Conservation (phyloP, 2,329 filamentous ascomycete genomes). For the Diaporthe eres region DNA sequence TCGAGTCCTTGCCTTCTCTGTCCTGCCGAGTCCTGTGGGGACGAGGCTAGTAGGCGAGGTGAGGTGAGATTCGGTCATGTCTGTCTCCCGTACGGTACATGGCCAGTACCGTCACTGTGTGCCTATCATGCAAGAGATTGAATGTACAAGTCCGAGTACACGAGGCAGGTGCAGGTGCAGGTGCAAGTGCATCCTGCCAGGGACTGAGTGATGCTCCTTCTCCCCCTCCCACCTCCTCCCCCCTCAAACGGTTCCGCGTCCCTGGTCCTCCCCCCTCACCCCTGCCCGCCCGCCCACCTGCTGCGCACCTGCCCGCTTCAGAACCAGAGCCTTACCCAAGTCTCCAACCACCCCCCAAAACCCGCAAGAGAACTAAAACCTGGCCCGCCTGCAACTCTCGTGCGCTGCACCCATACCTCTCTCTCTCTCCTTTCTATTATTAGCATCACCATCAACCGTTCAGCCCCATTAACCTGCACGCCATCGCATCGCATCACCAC, state of each 20-base stretch:
- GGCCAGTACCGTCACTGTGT: not conserved
- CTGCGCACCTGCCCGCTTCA: conserved; percentile 28
- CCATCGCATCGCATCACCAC: conserved; percentile 29
- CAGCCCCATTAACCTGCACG: conserved; percentile 34
- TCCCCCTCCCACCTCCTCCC: conserved; percentile 41
- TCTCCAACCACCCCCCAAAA: conserved; percentile 28
- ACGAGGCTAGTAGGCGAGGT: conserved; percentile 15
- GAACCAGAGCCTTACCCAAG: conserved; percentile 18
- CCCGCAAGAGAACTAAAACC: conserved; percentile 18
- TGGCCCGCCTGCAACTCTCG: conserved; percentile 31
- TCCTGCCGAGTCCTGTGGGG: conserved; percentile 2
- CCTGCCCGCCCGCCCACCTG: conserved; percentile 58
- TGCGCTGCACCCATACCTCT: conserved; percentile 33
- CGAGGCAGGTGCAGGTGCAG: conserved; percentile 2
- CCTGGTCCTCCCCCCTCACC: conserved; percentile 59
- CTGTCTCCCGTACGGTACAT: not conserved
- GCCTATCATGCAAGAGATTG: conserved; percentile 1
- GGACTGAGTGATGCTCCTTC: conserved; percentile 39
- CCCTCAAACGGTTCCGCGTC: conserved; percentile 41
- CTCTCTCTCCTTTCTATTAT: conserved; percentile 36
- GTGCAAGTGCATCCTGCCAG: conserved; percentile 22
- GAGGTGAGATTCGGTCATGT: conserved; percentile 30
- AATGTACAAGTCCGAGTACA: conserved; percentile 2
- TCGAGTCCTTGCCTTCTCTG: conserved; percentile 5
- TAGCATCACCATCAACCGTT: conserved; percentile 29